Evolutionary conservation across 768 basidiomycete species (phyloP).

Genomic region (Russula abietina): DNA sequence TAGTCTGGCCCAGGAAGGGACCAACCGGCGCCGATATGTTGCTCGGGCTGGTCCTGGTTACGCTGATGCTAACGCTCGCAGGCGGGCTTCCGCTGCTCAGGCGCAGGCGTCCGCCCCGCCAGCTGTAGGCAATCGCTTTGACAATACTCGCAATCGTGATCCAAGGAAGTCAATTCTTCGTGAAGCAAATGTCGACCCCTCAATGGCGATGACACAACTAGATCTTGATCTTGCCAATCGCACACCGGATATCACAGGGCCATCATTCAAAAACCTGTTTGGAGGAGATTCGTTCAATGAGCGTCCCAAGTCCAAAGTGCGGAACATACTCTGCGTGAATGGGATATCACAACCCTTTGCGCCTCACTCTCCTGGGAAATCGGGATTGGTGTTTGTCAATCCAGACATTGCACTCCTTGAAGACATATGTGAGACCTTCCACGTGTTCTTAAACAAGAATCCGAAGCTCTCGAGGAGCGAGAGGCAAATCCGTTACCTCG

Average conservation of each 20-base stretch:
- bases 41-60: too few relatives aligned
- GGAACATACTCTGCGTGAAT: background rate
- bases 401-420: background rate
- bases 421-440: background rate
- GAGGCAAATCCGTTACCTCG: background rate
- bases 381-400: background rate
- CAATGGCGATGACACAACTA: background rate
- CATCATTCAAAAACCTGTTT: background rate
- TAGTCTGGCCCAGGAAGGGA: background rate
- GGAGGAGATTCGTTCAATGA: background rate
- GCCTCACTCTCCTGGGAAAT: background rate
- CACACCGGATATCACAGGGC: background rate
- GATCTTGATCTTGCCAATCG: background rate
- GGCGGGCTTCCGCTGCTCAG: too few relatives aligned
- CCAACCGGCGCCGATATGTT: background rate
- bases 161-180: background rate
- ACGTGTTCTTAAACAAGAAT: background rate
- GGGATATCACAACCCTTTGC: background rate
- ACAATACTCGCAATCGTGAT: background rate
- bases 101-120: too few relatives aligned
- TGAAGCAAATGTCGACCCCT: background rate
- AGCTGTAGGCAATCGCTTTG: background rate
- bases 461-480: too few relatives aligned
- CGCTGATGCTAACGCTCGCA: too few relatives aligned
- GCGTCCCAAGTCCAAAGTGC: background rate